phyloP scores from a whole-genome alignment of 2,329 filamentous ascomycete genomes.

The Scopulariopsis brevicaulis region DNA sequence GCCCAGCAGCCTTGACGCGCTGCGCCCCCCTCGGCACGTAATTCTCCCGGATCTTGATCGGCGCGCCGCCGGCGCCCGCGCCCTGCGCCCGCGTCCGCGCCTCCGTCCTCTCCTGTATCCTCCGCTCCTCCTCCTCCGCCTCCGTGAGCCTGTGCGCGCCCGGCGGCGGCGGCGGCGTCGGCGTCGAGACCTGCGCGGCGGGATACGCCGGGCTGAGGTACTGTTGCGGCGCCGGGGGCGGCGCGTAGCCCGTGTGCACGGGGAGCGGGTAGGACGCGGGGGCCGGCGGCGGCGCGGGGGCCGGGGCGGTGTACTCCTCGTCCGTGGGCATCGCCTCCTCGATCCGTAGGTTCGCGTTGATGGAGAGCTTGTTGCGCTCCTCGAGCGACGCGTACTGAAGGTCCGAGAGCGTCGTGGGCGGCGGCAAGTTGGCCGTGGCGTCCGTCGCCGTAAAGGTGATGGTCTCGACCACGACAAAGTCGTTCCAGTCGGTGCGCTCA shows the following conservation, averaged over 20 bases:
- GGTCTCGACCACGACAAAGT: conserved; percentile 92
- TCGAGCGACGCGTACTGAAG: conserved; percentile 90
- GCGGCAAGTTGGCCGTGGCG: conserved; percentile 74
- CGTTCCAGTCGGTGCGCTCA: conserved; percentile 93
- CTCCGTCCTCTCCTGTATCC: conserved; percentile 52
- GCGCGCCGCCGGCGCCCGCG: conserved; percentile 58
- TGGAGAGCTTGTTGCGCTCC: conserved; percentile 84
- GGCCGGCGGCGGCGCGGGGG: background rate
- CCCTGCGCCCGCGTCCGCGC: conserved; percentile 56
- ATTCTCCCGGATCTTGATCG: conserved; percentile 87
- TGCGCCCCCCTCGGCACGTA: conserved; percentile 79
- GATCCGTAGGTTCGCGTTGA: conserved; percentile 71
- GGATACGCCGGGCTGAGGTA: conserved; percentile 15
- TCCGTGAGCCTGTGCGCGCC: conserved; percentile 23
- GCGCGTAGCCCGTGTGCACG: conserved; percentile 28
- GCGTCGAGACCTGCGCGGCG: conserved; percentile 13
- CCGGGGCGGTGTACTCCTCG: conserved; percentile 25
- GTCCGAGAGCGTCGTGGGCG: conserved; percentile 81
- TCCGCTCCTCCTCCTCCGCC: conserved; percentile 51
- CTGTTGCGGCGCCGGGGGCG: conserved; percentile 21
- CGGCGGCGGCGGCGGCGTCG: conserved; percentile 13
- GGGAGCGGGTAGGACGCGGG: conserved; percentile 27
- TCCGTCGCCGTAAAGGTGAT: conserved; percentile 86
- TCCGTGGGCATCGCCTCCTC: conserved; percentile 91
- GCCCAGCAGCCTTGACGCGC: conserved; percentile 36